Percentiles rank a stretch among this genome's conserved stretches.
Evolutionary conservation across 495 filamentous ascomycete species (phyloP).

Genomic region (Aspergillus panamensis): DNA sequence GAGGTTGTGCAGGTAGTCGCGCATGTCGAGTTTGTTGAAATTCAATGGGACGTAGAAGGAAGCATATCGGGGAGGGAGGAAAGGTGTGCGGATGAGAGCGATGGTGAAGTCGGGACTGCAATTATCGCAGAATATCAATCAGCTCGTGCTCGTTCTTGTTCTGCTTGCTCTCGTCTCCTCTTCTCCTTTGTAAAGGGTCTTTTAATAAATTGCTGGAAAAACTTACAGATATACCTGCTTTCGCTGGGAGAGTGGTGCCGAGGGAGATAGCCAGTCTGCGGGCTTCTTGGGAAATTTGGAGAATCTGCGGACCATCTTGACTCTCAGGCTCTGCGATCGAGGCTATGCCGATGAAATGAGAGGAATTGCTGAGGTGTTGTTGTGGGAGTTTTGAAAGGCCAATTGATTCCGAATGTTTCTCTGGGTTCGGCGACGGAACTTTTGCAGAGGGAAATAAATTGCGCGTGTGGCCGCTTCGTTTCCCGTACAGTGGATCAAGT

Average conservation of each 20-base stretch:
- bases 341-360: not conserved
- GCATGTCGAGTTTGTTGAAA: conserved; percentile 87
- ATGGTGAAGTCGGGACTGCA: conserved; percentile 73
- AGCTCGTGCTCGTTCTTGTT: not conserved
- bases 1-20: conserved; percentile 77
- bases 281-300: conserved; percentile 29
- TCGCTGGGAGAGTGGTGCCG: conserved; percentile 24
- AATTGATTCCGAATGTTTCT: conserved; percentile 1
- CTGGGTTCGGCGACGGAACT: conserved; percentile 28
- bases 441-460: conserved; percentile 28
- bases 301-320: conserved; percentile 38
- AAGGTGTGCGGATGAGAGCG: conserved; percentile 67
- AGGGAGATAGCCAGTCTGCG: conserved; percentile 21
- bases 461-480: conserved; percentile 41
- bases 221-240: conserved; percentile 71
- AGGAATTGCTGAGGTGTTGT: not conserved
- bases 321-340: not conserved
- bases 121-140: not conserved
- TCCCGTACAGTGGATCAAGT: conserved; percentile 25
- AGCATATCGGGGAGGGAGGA: conserved; percentile 71
- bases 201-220: not conserved
- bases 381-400: conserved; percentile 1
- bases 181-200: not conserved
- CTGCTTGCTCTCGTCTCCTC: not conserved
- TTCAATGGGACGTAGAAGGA: conserved; percentile 80